phyloP scores from a whole-genome alignment of 2,329 filamentous ascomycete genomes.

The Pyrenochaeta sp. region DNA sequence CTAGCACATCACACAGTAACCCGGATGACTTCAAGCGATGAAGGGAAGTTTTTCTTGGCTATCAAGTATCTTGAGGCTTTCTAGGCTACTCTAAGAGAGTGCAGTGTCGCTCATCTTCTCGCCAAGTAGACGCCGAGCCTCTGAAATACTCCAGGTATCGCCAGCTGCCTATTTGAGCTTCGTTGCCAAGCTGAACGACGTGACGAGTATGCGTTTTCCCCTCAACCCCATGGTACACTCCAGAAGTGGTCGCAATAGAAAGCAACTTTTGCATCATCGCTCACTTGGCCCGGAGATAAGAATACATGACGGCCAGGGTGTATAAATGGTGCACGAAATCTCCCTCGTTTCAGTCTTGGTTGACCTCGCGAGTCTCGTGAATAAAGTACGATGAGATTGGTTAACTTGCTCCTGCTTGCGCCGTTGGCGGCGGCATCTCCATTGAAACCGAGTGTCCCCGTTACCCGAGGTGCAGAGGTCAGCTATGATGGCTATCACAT shows the following conservation, averaged over 20 bases:
- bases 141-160: constrained; percentile 1
- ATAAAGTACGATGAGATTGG: constrained; percentile 19
- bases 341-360: not conserved
- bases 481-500: constrained; percentile 32
- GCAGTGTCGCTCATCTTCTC: constrained; percentile 1
- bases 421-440: constrained; percentile 23
- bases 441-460: constrained; percentile 4
- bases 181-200: constrained; percentile 22
- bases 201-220: constrained; percentile 21
- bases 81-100: too few species aligned
- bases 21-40: too few species aligned
- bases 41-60: too few species aligned
- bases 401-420: constrained; percentile 12
- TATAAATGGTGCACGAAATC: not conserved
- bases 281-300: constrained; percentile 9
- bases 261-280: constrained; percentile 2
- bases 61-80: too few species aligned
- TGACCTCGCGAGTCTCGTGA: too few species aligned
- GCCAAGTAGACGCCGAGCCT: constrained; percentile 14
- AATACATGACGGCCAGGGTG: not conserved
- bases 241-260: not conserved
- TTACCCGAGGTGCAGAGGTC: constrained; percentile 5
- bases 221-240: constrained; percentile 4
- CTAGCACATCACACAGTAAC: too few species aligned
- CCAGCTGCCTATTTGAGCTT: constrained; percentile 27